Percentiles rank a stretch among this genome's conserved stretches.
phyloP scores from a whole-genome alignment of 2,329 filamentous ascomycete species.

The Colletotrichum sojae region DNA sequence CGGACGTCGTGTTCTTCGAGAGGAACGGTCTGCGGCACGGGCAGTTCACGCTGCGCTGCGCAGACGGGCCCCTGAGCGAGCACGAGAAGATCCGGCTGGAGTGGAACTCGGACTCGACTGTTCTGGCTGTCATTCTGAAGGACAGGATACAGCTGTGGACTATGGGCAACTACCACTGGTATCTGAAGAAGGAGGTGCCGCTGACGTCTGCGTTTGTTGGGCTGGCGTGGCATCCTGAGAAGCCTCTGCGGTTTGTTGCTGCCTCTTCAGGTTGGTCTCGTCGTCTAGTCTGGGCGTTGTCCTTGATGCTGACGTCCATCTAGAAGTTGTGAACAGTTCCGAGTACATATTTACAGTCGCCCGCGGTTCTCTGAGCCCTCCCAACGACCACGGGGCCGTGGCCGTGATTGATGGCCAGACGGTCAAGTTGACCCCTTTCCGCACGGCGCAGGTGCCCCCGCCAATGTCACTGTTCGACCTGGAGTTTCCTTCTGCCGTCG shows the following conservation, averaged over 20 bases:
- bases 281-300: neutral
- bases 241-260: slow-evolving; percentile 77
- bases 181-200: slow-evolving; percentile 90
- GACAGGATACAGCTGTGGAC: slow-evolving; percentile 94
- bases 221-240: slow-evolving; percentile 89
- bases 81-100: slow-evolving; percentile 75
- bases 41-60: slow-evolving; percentile 84
- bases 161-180: slow-evolving; percentile 98
- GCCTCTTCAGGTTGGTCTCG: slow-evolving; percentile 62
- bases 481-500: slow-evolving; percentile 69
- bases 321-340: slow-evolving; percentile 66
- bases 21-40: slow-evolving; percentile 97
- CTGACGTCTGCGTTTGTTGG: slow-evolving; percentile 52
- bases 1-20: slow-evolving; percentile 95
- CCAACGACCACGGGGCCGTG: slow-evolving; percentile 83
- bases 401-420: slow-evolving; percentile 86
- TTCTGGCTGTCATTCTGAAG: slow-evolving; percentile 83
- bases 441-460: slow-evolving; percentile 88
- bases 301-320: slow-evolving; percentile 43
- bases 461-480: slow-evolving; percentile 91
- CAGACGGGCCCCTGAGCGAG: slow-evolving; percentile 69
- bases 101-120: slow-evolving; percentile 95
- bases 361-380: slow-evolving; percentile 78
- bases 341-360: slow-evolving; percentile 79
- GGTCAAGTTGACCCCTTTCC: slow-evolving; percentile 88